Evolutionary conservation across 352 stramenopile species (phyloP).

Genomic region (Pythium oligandrum): DNA sequence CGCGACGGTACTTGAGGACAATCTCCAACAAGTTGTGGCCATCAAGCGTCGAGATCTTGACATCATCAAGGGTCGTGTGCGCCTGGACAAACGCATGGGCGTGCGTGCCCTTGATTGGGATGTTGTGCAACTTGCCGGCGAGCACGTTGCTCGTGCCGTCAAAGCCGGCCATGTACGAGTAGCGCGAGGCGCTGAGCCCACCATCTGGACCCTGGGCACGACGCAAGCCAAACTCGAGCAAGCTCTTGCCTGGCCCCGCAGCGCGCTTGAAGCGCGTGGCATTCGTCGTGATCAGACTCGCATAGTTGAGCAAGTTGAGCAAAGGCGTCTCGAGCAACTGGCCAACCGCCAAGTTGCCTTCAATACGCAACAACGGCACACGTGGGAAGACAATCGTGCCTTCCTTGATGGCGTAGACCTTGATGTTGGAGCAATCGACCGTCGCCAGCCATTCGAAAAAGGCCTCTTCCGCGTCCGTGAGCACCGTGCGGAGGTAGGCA

Average conservation of each 20-base stretch:
- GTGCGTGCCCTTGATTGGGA: conserved; percentile 96
- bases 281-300: conserved; percentile 97
- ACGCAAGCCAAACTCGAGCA: conserved; percentile 93
- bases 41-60: conserved; percentile 64
- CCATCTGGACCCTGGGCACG: conserved; percentile 96
- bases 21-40: conserved; percentile 79
- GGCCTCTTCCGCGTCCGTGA: conserved; percentile 85
- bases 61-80: conserved; percentile 91
- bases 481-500: conserved; percentile 87
- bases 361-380: conserved; percentile 92
- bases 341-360: conserved; percentile 91
- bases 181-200: conserved; percentile 95
- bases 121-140: conserved; percentile 93
- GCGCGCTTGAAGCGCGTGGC: conserved; percentile 95
- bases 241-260: conserved; percentile 77
- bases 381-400: conserved; percentile 96
- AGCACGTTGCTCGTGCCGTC: conserved; percentile 97
- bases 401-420: conserved; percentile 94
- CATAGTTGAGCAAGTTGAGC: conserved; percentile 98
- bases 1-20: conserved; percentile 73
- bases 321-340: conserved; percentile 98
- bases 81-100: conserved; percentile 97
- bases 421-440: conserved; percentile 91
- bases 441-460: conserved; percentile 96
- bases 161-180: conserved; percentile 98